Evolutionary conservation across 2,329 filamentous ascomycete genomes (phyloP).

Genomic region (Pseudogymnoascus sp.): DNA sequence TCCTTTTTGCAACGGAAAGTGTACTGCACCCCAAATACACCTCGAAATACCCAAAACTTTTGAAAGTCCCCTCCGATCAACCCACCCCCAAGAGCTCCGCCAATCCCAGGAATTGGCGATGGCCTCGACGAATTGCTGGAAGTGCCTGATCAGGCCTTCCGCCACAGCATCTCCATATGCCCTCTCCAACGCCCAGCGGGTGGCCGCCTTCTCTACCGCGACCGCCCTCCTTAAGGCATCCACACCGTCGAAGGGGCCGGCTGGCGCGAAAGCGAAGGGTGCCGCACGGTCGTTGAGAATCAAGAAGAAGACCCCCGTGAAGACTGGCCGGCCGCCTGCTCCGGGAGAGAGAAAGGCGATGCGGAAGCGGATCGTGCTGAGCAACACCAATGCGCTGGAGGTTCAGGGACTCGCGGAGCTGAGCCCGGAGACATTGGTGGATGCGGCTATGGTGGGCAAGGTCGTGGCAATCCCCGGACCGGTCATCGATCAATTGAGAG

Average conservation of each 20-base stretch:
- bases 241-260: too few relatives aligned
- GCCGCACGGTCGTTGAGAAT: slow-evolving; percentile 21
- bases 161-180: slow-evolving; percentile 30
- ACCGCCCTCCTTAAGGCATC: slow-evolving; percentile 25
- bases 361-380: slow-evolving; percentile 82
- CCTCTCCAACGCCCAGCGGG: slow-evolving; percentile 38
- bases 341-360: slow-evolving; percentile 80
- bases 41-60: background rate
- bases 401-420: slow-evolving; percentile 63
- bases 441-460: slow-evolving; percentile 51
- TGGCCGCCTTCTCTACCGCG: slow-evolving; percentile 30
- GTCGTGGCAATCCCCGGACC: slow-evolving; percentile 62
- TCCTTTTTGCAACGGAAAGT: background rate
- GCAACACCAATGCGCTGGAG: slow-evolving; percentile 85
- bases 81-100: slow-evolving; percentile 2
- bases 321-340: slow-evolving; percentile 46
- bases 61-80: background rate
- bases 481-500: slow-evolving; percentile 71
- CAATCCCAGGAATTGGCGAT: slow-evolving; percentile 32
- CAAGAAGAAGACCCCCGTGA: slow-evolving; percentile 42
- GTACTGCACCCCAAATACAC: background rate
- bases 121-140: slow-evolving; percentile 52
- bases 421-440: slow-evolving; percentile 45
- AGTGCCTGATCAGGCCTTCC: slow-evolving; percentile 46
- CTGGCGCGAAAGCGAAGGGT: slow-evolving; percentile 13